Conservation (phyloP, 345 rosid species). For the Populus davidiana region DNA sequence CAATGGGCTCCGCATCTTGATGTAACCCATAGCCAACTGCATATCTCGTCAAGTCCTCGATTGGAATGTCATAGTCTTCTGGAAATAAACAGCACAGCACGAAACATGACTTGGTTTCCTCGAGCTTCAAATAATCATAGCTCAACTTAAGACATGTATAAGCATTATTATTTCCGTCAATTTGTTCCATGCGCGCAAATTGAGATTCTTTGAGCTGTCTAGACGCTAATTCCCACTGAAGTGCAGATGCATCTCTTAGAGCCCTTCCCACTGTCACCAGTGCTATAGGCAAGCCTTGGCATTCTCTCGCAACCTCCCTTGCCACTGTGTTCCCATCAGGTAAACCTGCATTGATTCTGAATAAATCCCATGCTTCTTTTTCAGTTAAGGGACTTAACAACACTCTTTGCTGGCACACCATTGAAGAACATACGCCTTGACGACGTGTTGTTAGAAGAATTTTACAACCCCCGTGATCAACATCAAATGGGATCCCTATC, state of each 20-base stretch:
- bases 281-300: conserved; percentile 12
- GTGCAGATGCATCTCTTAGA: not conserved
- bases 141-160: conserved; percentile 14
- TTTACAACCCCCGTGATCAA: not conserved
- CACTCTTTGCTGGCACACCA: not conserved
- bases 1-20: not conserved
- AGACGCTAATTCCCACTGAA: not conserved
- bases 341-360: conserved; percentile 2
- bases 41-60: not conserved
- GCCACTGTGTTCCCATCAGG: not conserved
- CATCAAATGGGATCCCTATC: conserved; percentile 8
- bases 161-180: not conserved
- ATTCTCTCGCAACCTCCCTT: conserved; percentile 5
- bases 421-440: not conserved
- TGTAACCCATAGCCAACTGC: not conserved
- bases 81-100: conserved; percentile 11
- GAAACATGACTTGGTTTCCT: conserved; percentile 11
- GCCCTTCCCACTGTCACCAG: conserved; percentile 12
- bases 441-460: conserved; percentile 4
- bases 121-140: conserved; percentile 5
- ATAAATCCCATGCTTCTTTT: conserved; percentile 12
- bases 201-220: not conserved
- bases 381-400: not conserved
- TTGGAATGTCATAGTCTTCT: not conserved
- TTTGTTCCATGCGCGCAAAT: not conserved